These are phyloP conservation scores for Jamesozyma rosinii DNA, from an alignment of 805 yeast genomes.

Conservation along the genomic window DNA sequence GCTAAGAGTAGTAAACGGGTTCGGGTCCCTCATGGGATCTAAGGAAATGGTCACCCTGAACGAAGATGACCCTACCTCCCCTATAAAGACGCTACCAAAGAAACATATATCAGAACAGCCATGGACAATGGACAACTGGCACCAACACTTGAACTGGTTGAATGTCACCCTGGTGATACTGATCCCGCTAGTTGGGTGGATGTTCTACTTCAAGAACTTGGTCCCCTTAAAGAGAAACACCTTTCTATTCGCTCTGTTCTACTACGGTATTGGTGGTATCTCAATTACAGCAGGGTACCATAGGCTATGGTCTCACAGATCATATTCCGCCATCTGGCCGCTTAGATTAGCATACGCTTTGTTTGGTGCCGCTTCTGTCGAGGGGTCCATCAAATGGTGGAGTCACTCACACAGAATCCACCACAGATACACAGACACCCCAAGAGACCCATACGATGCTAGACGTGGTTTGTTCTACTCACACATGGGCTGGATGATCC, in stretches of 20 bases:
- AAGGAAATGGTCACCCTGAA: conserved; percentile 49
- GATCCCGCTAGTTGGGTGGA: conserved; percentile 49
- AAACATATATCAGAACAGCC: conserved; percentile 69
- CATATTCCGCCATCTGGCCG: conserved; percentile 55
- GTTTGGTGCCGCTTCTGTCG: conserved; percentile 76
- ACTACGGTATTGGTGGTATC: conserved; percentile 55
- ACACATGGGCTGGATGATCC: conserved; percentile 81
- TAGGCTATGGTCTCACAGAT: conserved; percentile 68
- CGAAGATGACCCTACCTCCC: conserved; percentile 30
- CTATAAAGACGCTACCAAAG: conserved; percentile 5
- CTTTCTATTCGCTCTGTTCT: conserved; percentile 37
- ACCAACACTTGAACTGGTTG: conserved; percentile 69
- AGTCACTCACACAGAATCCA: conserved; percentile 77
- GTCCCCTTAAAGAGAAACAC: conserved; percentile 46
- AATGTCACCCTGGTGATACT: conserved; percentile 55
- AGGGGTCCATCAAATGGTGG: conserved; percentile 88
- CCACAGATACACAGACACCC: conserved; percentile 78
- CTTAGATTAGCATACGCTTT: conserved; percentile 58
- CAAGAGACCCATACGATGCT: conserved; percentile 80
- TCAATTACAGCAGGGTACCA: conserved; percentile 84
- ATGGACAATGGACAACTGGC: conserved; percentile 67
- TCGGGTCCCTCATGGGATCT: conserved; percentile 76
- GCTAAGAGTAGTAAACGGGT: conserved; percentile 70
- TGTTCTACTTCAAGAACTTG: conserved; percentile 31
- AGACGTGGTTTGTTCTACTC: conserved; percentile 76